Base-by-base conservation (phyloP, 495 filamentous ascomycete genomes). In the Talaromyces proteolyticus region DNA sequence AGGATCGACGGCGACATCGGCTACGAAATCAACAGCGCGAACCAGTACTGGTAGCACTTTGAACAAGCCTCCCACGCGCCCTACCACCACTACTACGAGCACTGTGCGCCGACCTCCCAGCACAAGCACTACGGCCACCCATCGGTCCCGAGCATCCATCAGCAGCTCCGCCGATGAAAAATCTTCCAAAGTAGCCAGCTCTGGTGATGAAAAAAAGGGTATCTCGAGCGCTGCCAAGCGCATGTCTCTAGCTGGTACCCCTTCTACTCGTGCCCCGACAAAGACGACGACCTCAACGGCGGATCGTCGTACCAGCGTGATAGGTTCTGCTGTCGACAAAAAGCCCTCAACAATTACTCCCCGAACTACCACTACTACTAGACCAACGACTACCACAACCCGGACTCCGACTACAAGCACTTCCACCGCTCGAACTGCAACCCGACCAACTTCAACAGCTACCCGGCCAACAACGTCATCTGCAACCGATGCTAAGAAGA, bases 91-190 rank as follows among this genome's bases (percentile, higher is more conserved):
- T 2, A 55, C 69, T 1, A 61, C 64, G 4, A 57, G 68, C 3
- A 61, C 64, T 11, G 53, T 55, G n/a, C 68, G 72, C 22, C 70
- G 68, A 49, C 65, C 69, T 2, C 65, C 68, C 1, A 53, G 69
- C 52, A 63, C 65, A 53, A 64, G 59, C 14, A 65, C 72, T 3
- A 72, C 69, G 8, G 62, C 66, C 18, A 66, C 68, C 21, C 72
- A 76, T 37, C 65, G 70, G 12, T 71, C 72, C 25, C 69, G 69
- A 5, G 63, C 66, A 5, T 76, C 72, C 4, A 56, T 74, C 42
- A 72, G 69, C 52, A 74, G 72, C 56, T 74, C 70, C n/a, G 70
- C 70, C 5, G 72, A 76, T 52, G 72, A 76, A 50, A 76, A 72
- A 51, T 53, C 67, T 24, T 49, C 47, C 20, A 49, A 49, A 16